Conservation (phyloP, 1,284 basidiomycete genomes). For the Jaminaea rosea region DNA sequence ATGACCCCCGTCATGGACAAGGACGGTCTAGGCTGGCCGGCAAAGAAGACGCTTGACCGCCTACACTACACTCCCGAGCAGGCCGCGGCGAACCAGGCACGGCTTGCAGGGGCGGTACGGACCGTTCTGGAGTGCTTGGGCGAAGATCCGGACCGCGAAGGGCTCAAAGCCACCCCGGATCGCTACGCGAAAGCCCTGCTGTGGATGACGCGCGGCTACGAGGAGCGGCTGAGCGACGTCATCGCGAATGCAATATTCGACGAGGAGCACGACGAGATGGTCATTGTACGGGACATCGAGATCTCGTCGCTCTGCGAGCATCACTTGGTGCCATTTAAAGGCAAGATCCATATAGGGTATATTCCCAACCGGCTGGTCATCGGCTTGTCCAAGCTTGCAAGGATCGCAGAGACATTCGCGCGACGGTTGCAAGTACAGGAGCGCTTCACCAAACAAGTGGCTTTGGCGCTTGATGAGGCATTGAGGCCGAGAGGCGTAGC, state of each 20-base stretch:
- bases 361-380: constrained; percentile 93
- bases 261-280: constrained; percentile 99
- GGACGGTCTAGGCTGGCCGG: constrained; percentile 44
- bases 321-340: constrained; percentile 95
- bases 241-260: constrained; percentile 98
- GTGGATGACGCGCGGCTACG: constrained; percentile 99
- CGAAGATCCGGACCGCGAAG: constrained; percentile 91
- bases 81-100: constrained; percentile 48
- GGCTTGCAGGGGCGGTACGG: constrained; percentile 73
- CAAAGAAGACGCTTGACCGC: constrained; percentile 35
- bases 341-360: constrained; percentile 69
- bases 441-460: constrained; percentile 93
- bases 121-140: constrained; percentile 94
- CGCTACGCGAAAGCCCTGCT: constrained; percentile 93
- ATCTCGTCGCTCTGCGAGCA: constrained; percentile 97
- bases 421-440: constrained; percentile 95
- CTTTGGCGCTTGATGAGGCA: constrained; percentile 91
- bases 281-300: constrained; percentile 94
- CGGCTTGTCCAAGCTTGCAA: constrained; percentile 90
- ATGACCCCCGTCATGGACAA: constrained; percentile 40
- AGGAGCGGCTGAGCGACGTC: constrained; percentile 78
- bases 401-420: constrained; percentile 95
- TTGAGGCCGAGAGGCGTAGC: constrained; percentile 96
- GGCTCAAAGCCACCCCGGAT: constrained; percentile 80
- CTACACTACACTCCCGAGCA: constrained; percentile 34